Evolutionary conservation across 2,329 filamentous ascomycete genomes (phyloP), one percentile per base, ranked within the genome.

Genomic region (Verruconis gallopava): DNA sequence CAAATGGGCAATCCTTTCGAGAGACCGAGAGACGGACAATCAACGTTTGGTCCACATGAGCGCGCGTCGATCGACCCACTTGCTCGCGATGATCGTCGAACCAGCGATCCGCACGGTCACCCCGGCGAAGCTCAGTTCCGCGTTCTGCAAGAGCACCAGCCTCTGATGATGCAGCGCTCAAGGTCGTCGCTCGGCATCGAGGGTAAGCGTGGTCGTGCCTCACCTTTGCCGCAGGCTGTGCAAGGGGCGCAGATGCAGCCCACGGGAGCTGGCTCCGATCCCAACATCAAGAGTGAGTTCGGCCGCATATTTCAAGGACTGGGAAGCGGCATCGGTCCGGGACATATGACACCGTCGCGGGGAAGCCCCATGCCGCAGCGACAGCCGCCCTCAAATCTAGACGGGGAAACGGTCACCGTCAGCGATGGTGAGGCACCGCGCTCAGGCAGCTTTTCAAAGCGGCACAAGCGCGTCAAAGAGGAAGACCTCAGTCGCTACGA

Each of bases 251-350:
- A 94, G 57, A 77, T 80, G 13, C 82, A 86, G 51, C 74, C 82
- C 30, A 73, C 82, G 41, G 84, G 82, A 3, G 84, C 85, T 4
- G 76, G 78, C 12, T 82, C 80, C 13, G 86, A 94, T 57, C 82
- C 85, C 9, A 82, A 82, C 34, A 93, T 95, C 55, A 94, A 95
- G 68, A 93, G 79, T 56, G 89, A 95, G 57, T 88, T 95, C 57
- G 88, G 88, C 20, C 79, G 85, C 47, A 93, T 95, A 71, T 95
- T 94, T 62, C 85, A 85, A 14, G 89, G 89, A n/a, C 85, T 96
- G 50, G 88, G 78, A 13, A 79, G 75, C 57, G 78, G 78, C 25
- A 67, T 79, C 14, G 67, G 67, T 14, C 65, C 59, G n/a, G 67
- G 68, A 13, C 64, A 64, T 9, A 65, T 69, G 2, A 77, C 73